Evolutionary conservation across 2,329 filamentous ascomycete species (phyloP), one percentile per base, ranked within the genome.

Genomic region (Cylindrodendrum hubeiense): DNA sequence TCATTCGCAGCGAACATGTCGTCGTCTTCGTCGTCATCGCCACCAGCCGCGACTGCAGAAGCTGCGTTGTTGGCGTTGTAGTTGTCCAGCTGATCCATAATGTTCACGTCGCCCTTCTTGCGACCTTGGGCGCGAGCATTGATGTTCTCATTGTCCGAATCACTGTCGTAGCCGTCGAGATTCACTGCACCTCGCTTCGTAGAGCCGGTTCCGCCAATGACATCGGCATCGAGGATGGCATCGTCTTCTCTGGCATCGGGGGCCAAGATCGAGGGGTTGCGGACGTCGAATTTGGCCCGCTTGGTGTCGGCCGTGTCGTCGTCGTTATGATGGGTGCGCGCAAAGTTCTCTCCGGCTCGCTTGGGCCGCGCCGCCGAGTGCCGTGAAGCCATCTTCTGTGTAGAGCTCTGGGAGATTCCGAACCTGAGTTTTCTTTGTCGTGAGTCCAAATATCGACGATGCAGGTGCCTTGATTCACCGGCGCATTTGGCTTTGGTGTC

Each of bases 181-280:
- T 98, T 98, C 60, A 99, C 93, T 0, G 95, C 96, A 71, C 95
- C 95, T 67, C 96, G 93, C 79, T 97, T 97, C 1, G 94, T 93
- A 10, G 90, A 89, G 1, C 89, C 89, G 19, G 89, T 86, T 2
- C 91, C 92, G 17, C 95, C 94, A 69, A 98, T 98, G 41, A 98
- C 95, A 76, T 98, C 96, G 22, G 95, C 94, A 54, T 97, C 93
- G 9, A 99, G 87, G 28, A 95, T 87, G 0, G 89, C 89, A 72
- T 94, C 85, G 22, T 81, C 89, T 69, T 92, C 92, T 2, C 88
- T 87, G 2, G 90, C 92, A 77, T 97, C 94, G 1, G 95, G 90
- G 2, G 94, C 95, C 5, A 99, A 88, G 1, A 93, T 94, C 17
- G 95, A 97, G 3, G 96, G 96, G 77, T 99, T 98, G 70, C 96